Base-by-base conservation (phyloP, 345 rosid genomes). In the Citrus sp. region DNA sequence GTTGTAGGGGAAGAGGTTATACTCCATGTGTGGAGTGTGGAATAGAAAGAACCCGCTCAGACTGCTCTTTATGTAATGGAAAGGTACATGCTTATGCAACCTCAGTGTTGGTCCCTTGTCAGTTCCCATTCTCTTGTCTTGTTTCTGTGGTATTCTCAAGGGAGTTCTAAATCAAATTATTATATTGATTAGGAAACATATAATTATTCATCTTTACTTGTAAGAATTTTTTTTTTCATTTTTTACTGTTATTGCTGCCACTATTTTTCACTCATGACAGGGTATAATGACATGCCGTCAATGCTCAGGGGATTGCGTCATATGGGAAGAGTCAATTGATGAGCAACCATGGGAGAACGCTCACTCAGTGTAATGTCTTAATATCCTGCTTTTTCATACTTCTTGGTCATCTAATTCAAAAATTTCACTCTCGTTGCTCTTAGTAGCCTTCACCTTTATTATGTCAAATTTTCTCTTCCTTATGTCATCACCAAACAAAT, bases 291-390 rank as follows among this genome's bases (percentile, higher is more conserved):
- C 93, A 68, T 95, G 98, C 84, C 73, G 24, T 21, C 89, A 82
- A 70, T 95, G 98, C 86, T 88, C 80, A 71, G 98, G 98, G 22
- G 98, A 95, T 71, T 87, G 98, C 80, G 98, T 95, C 46, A 86
- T 92, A 78, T 95, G 98, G 98, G 94, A 92, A 83, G 98, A 95
- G 89, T 91, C 94, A 49, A 91, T 93, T 40, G 98, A 95, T 59
- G 98, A 95, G 83, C 88, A 77, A 78, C 98, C 98, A 56, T 93
- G 98, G 98, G 98, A 95, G 87, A 92, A 89, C 80, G 98, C 98
- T 67, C 92, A 88, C 73, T 95, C 96, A 38, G 88, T 86, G 98
- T 95, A 87, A 79, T 54, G 22, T 84, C 55, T 66, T 40, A 4
- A 49, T 56, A 58, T 40, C 77, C 40, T 71, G 22, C 71, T 51